phyloP scores from a whole-genome alignment of 1,139 yeast species.

The Magnusiomyces fungicola region DNA sequence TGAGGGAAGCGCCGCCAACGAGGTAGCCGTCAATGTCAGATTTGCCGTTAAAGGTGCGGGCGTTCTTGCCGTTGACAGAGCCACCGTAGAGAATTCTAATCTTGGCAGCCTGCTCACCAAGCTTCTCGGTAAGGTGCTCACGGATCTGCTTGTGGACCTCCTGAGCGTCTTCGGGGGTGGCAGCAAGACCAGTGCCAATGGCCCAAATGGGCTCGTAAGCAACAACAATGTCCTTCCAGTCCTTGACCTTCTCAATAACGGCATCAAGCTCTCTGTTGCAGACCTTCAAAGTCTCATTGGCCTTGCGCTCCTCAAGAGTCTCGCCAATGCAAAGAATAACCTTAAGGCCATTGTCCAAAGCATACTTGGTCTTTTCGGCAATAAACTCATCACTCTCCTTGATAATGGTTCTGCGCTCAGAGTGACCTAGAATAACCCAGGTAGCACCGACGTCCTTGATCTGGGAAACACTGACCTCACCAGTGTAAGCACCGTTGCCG shows the following conservation, averaged over 20 bases:
- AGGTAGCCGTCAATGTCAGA: conserved; percentile 95
- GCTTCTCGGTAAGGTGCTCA: conserved; percentile 65
- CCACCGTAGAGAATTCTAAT: conserved; percentile 98
- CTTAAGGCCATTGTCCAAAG: conserved; percentile 77
- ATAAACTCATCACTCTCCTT: conserved; percentile 86
- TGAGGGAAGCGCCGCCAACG: conserved; percentile 98
- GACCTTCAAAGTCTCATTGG: conserved; percentile 77
- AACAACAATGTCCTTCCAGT: conserved; percentile 89
- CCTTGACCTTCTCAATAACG: conserved; percentile 70
- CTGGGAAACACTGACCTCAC: conserved; percentile 87
- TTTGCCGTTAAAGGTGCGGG: conserved; percentile 84
- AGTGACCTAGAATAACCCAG: conserved; percentile 97
- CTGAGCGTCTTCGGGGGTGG: conserved; percentile 97
- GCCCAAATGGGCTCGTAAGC: conserved; percentile 99
- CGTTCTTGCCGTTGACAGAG: conserved; percentile 94
- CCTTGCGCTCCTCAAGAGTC: conserved; percentile 90
- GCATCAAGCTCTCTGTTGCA: conserved; percentile 89
- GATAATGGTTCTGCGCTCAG: conserved; percentile 95
- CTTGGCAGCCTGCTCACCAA: conserved; percentile 64
- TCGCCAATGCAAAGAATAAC: conserved; percentile 98
- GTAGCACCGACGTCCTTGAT: conserved; percentile 85
- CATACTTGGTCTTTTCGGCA: conserved; percentile 92
- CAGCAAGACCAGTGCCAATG: conserved; percentile 98
- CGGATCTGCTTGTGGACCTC: conserved; percentile 82
- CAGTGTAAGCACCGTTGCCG: conserved; percentile 95